Evolutionary conservation across 2,329 filamentous ascomycete species (phyloP), one percentile per base, ranked within the genome.

Genomic region (Nigrospora osmanthi): DNA sequence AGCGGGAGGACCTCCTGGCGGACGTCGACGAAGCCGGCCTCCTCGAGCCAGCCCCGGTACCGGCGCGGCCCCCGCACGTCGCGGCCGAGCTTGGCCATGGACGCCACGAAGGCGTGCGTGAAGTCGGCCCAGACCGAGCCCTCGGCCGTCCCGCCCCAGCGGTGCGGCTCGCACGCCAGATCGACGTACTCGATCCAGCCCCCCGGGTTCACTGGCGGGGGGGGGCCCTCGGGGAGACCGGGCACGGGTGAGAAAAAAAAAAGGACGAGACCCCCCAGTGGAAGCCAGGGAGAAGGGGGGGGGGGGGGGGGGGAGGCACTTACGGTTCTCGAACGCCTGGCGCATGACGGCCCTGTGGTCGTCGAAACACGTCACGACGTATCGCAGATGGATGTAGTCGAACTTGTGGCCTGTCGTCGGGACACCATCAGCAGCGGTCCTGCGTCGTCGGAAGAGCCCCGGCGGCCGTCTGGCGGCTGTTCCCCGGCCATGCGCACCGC

Each of bases 321-420:
- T 30, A 42, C 40, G 13, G 15, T 42, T 42, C 14, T 42, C 33
- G 19, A 36, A 42, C 4, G 40, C 40, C 17, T 36, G 40, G 4
- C 33, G 40, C 40, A 42, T 42, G 10, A 42, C 35, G 11, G 40
- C 33, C 19, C 33, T 30, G 10, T 36, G 40, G 19, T 42, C 40
- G 11, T 36, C 30, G 34, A 42, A 42, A 11, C 40, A 42, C 7
- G 40, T 42, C 7, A 42, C 40, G n/a, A 42, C 40, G 19, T 42
- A 42, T 12, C 40, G 40, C 14, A 42, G 33, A 35, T 42, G 40
- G 13, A 42, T 33, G 28, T 42, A 42, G 33, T 42, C 40, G n/a
- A 42, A 42, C 16, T 42, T 42, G 14, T 35, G 32, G 28, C 35
- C 40, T 42, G 16, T 3, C 16, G n/a, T 16, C 3, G 11, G 3